phyloP scores from a whole-genome alignment of 768 basidiomycete genomes.

The Filobasidium floriforme region DNA sequence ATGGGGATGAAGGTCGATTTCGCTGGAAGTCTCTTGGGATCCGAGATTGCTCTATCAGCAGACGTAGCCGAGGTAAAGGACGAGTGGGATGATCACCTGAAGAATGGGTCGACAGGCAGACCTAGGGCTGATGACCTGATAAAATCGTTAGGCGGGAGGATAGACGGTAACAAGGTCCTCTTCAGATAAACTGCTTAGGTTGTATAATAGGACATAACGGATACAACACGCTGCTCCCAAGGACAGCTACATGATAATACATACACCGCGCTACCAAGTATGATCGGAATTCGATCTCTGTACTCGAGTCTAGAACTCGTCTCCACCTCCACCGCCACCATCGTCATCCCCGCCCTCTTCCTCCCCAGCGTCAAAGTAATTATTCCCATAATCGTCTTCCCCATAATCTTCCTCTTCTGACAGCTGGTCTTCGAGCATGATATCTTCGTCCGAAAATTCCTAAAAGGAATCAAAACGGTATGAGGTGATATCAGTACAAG shows the following conservation, averaged over 20 bases:
- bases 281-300: not conserved
- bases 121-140: not conserved
- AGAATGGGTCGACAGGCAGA: not conserved
- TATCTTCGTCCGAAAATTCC: conserved; percentile 16
- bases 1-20: not conserved
- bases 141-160: not conserved
- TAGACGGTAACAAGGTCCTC: not conserved
- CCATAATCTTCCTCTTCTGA: conserved; percentile 20
- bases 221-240: not conserved
- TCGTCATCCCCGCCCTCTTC: conserved; percentile 17
- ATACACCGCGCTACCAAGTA: not conserved
- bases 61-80: not conserved
- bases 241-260: not conserved
- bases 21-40: not conserved
- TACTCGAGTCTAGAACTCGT: not conserved
- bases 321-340: conserved; percentile 16
- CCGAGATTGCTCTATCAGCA: not conserved
- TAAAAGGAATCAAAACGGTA: not conserved
- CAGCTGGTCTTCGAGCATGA: conserved; percentile 13
- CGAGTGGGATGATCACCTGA: not conserved
- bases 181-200: not conserved
- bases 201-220: not conserved
- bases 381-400: conserved; percentile 22
- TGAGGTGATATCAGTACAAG: not conserved
- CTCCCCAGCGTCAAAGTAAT: conserved; percentile 20